These are phyloP conservation scores for Cryphonectria parasitica DNA, from an alignment of 2,329 filamentous ascomycete genomes.

Conservation along the genomic window DNA sequence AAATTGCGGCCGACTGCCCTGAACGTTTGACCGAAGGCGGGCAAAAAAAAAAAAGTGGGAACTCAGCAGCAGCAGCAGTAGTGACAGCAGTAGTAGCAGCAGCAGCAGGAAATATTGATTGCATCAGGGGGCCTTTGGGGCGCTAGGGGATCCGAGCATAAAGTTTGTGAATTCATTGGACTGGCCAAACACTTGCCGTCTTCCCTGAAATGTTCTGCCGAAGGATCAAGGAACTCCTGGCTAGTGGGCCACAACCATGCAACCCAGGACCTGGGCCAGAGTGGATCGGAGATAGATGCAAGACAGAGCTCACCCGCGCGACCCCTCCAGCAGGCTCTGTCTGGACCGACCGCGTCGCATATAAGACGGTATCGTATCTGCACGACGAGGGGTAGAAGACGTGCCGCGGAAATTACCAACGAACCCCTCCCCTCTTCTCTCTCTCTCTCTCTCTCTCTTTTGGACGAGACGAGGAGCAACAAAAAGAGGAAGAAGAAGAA, in stretches of 20 bases:
- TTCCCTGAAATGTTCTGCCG: constrained; percentile 29
- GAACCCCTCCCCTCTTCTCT: no score
- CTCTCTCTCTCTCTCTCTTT: neutral
- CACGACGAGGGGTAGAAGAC: neutral
- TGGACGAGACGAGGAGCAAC: neutral
- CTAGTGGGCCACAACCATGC: constrained; percentile 27
- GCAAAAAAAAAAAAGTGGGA: constrained; percentile 21
- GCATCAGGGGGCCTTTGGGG: constrained; percentile 18
- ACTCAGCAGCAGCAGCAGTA: neutral
- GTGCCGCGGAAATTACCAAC: constrained; percentile 14
- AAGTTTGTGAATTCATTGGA: constrained; percentile 29
- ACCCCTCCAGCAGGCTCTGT: constrained; percentile 4
- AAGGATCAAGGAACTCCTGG: constrained; percentile 31
- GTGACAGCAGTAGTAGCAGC: neutral
- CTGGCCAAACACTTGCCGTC: constrained; percentile 25
- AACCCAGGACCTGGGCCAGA: constrained; percentile 23
- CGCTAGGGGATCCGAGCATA: constrained; percentile 29
- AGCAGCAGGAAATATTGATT: constrained; percentile 2
- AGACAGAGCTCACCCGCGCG: constrained; percentile 20
- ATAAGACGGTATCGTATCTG: constrained; percentile 2
- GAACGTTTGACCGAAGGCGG: constrained; percentile 27
- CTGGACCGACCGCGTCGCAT: constrained; percentile 16
- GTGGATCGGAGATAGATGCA: constrained; percentile 26
- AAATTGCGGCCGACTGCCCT: constrained; percentile 11
- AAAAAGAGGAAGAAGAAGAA: neutral